A percentile compares a stretch with the other conserved stretches of the same genome.
phyloP scores from a whole-genome alignment of 768 basidiomycete species.

The Mycena pura region DNA sequence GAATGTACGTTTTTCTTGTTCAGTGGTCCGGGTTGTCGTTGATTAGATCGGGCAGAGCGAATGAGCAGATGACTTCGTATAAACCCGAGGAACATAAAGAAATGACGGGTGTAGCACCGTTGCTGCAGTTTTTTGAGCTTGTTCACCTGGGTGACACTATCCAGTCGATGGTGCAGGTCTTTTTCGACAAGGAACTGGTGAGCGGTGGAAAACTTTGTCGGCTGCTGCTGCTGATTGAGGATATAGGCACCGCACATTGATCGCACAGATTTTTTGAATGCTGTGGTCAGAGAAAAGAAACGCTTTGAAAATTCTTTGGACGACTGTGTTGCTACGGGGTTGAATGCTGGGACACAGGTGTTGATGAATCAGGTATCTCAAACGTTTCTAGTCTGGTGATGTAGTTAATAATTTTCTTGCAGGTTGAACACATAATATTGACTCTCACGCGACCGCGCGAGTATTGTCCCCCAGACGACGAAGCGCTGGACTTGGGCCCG shows the following conservation, averaged over 20 bases:
- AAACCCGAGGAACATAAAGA: slow-evolving; percentile 87
- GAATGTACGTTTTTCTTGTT: slow-evolving; percentile 54
- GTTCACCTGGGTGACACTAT: slow-evolving; percentile 98
- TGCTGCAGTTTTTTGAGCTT: slow-evolving; percentile 96
- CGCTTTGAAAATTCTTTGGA: slow-evolving; percentile 91
- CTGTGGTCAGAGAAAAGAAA: slow-evolving; percentile 95
- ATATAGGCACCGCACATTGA: slow-evolving; percentile 85
- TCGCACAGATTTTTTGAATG: slow-evolving; percentile 90
- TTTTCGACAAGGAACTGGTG: slow-evolving; percentile 96
- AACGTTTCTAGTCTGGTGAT: neutral
- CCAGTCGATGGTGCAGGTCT: slow-evolving; percentile 96
- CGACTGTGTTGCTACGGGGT: slow-evolving; percentile 89
- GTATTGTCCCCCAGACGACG: slow-evolving; percentile 88
- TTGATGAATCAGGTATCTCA: slow-evolving; percentile 85
- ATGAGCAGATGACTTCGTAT: slow-evolving; percentile 87
- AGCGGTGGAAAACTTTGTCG: slow-evolving; percentile 30
- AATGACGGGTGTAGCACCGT: slow-evolving; percentile 84
- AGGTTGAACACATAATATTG: slow-evolving; percentile 94
- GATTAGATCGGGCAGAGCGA: slow-evolving; percentile 62
- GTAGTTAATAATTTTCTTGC: neutral
- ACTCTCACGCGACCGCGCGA: slow-evolving; percentile 83
- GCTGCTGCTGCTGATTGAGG: neutral
- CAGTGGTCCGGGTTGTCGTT: slow-evolving; percentile 22
- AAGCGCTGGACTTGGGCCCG: slow-evolving; percentile 80
- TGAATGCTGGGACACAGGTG: slow-evolving; percentile 95